Evolutionary conservation across 2,329 filamentous ascomycete species (phyloP).

Genomic region (Epichloe gansuensis): DNA sequence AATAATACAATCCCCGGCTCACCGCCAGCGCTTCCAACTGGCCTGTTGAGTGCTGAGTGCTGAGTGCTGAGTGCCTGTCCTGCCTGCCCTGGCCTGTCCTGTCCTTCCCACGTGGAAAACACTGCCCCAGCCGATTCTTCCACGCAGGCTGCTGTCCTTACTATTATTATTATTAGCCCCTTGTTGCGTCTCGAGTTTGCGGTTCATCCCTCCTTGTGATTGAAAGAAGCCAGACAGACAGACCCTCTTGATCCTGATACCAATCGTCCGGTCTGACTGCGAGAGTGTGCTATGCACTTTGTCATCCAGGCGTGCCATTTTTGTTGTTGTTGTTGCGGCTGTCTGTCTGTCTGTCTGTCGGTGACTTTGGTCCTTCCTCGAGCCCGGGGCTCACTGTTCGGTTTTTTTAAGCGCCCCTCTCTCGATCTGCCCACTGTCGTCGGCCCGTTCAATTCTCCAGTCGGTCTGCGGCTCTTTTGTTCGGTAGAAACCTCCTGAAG

Average conservation of each 20-base stretch:
- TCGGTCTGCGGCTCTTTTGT: slow-evolving; percentile 13
- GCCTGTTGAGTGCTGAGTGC: no score
- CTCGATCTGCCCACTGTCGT: slow-evolving; percentile 4
- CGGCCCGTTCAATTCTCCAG: slow-evolving; percentile 11
- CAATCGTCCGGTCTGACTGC: no score
- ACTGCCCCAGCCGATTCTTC: not conserved
- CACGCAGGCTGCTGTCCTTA: not conserved
- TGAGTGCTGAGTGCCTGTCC: no score
- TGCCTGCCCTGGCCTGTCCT: no score
- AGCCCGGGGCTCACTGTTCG: not conserved
- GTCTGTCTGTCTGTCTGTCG: not conserved
- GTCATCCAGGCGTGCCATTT: not conserved
- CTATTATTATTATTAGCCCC: not conserved
- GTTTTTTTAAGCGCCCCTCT: not conserved
- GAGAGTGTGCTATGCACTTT: not conserved
- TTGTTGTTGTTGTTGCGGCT: not conserved
- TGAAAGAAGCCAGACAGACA: not conserved
- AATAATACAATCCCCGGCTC: no score
- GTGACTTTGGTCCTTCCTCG: not conserved
- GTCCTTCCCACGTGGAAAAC: not conserved
- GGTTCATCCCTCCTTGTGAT: not conserved
- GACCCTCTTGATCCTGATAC: not conserved
- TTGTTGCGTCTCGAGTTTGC: not conserved
- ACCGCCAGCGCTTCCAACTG: no score
- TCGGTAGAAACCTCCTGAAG: slow-evolving; percentile 18